Evolutionary conservation across 2,329 filamentous ascomycete genomes (phyloP), one percentile per base, ranked within the genome.

Genomic region (Clonostachys chloroleuca): DNA sequence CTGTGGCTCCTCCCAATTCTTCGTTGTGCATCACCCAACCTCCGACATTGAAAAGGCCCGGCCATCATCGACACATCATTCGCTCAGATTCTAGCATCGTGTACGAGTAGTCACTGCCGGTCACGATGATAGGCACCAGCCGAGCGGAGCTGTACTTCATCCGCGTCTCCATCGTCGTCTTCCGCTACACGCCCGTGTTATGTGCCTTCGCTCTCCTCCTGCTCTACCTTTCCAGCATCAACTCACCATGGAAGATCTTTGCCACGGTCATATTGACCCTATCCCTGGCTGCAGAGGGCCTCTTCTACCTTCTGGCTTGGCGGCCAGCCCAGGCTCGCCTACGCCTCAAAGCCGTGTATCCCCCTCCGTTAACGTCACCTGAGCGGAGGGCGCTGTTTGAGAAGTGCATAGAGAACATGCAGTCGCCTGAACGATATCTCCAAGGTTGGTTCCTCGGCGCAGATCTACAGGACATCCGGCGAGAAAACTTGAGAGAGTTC

Each of bases 401-500:
- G 45, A 72, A 72, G 39, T 82, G 80, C 61, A 67, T 77, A 49
- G 66, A 65, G 33, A 80, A 77, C 53, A 71, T 85, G 5, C 67
- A 76, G 1, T 74, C 82, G 51, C 66, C 71, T 1, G 75, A 80
- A 46, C 62, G 62, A 18, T 89, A 86, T 55, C 53, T 89, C 39
- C 70, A 67, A 44, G 70, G 73, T 50, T 89, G 86, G 86, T 87
- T 88, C 53, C 68, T 82, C n/a, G 80, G 78, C 34, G 80, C 83
- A 3, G 67, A 75, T 9, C 49, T 69, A 2, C 60, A 68, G n/a
- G 80, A 84, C 34, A 80, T 89, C 47, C 71, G 75, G 42, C 69
- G 77, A n/a, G 83, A 87, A n/a, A 87, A 89, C 55, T 63, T 88
- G 45, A 75, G 73, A 53, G 81, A 86, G 51, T 88, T 87, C 54